Evolutionary conservation across 768 basidiomycete species (phyloP).

Genomic region (Leccinum boreale): DNA sequence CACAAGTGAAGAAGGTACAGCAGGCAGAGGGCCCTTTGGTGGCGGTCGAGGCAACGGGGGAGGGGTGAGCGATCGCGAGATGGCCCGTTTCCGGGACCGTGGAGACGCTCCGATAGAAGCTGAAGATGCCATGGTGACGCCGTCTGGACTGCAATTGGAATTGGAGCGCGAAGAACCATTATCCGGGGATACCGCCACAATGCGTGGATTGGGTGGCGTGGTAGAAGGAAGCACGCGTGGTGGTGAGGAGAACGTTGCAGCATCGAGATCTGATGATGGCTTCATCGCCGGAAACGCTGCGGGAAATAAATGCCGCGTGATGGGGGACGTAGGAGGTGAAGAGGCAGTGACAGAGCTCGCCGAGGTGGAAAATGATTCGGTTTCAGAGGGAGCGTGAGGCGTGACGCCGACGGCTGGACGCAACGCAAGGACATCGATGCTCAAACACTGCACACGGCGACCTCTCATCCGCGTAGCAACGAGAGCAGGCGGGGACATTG

Average conservation of each 20-base stretch:
- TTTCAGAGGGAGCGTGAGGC: conserved; percentile 24
- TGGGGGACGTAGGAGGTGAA: not conserved
- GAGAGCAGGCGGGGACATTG: not conserved
- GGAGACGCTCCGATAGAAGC: conserved; percentile 12
- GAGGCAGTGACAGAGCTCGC: conserved; percentile 4
- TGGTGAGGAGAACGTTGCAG: not conserved
- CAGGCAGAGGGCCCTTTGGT: conserved; percentile 28
- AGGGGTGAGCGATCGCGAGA: conserved; percentile 25
- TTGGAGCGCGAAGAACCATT: not conserved
- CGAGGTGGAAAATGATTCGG: conserved; percentile 6
- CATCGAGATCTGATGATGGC: not conserved
- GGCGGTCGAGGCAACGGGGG: conserved; percentile 28
- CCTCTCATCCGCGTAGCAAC: not conserved
- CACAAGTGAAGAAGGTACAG: conserved; percentile 18
- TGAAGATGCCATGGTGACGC: not conserved
- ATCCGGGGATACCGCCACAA: conserved; percentile 3
- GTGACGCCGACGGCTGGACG: conserved; percentile 21
- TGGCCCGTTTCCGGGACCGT: conserved; percentile 18
- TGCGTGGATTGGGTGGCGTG: conserved; percentile 6
- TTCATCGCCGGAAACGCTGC: not conserved
- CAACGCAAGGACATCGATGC: not conserved
- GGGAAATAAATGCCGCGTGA: not conserved
- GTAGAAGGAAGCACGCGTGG: not conserved
- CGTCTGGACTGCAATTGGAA: not conserved
- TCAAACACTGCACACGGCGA: conserved; percentile 11